Evolutionary conservation across 1,284 basidiomycete genomes (phyloP), one percentile per base, ranked within the genome.

Genomic region (Marasmius fiardii): DNA sequence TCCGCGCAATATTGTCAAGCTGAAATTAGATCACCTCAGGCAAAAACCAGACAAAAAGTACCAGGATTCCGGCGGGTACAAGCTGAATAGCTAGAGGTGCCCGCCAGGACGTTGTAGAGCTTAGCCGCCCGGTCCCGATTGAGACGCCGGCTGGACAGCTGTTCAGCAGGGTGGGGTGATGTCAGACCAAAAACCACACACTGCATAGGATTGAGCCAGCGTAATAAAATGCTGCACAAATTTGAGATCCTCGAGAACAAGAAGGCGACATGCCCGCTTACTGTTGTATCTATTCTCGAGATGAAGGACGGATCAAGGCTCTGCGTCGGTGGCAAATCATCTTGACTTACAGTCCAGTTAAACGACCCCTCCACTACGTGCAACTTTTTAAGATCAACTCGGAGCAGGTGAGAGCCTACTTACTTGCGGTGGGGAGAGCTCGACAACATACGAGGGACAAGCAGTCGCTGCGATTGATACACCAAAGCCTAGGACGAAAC

Each of bases 351-450:
- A 81, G 65, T 55, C 79, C 81, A 21, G 81, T 81, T 62, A 82
- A 69, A 24, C 80, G 74, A 52, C 83, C 82, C 61, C 83, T 74
- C 83, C 83, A 86, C 67, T 74, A 48, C 16, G 35, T n/a, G 16
- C 8, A 34, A 3, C 18, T 34, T 24, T n/a, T 12, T 24, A 37
- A 34, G 6, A 21, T 31, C 56, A 0, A 51, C 37, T 14, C 33
- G 14, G 12, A 23, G 21, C 49, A 16, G 12, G 48, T 44, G 21
- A 5, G 37, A 43, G n/a, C 4, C 8, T 26, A 55, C 64, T 52
- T 59, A 72, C 72, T 58, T 84, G 81, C 16, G 83, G 82, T 37
- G 83, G 83, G 10, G 81, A 77, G 69, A 86, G 80, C 63, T 85
- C 76, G 7, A 77, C 74, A 11, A 76, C 74, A 59, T 76, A 76